phyloP scores from a whole-genome alignment of 345 rosid genomes.

The Sapria himalayana region DNA sequence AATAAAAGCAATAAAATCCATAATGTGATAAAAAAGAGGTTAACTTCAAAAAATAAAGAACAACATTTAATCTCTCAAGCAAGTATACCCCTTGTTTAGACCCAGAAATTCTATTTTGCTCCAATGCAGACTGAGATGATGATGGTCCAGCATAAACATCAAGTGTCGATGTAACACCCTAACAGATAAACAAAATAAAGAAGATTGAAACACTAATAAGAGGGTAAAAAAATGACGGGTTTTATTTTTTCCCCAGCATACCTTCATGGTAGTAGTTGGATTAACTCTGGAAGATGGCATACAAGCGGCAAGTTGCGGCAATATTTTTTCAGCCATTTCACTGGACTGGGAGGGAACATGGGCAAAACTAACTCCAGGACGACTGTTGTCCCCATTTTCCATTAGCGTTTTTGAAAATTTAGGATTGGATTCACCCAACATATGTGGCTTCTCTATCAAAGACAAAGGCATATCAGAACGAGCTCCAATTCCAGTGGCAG shows the following conservation, averaged over 20 bases:
- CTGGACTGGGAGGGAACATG: constrained; percentile 59
- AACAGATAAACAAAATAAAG: constrained; percentile 25
- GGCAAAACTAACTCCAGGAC: constrained; percentile 21
- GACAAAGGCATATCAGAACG: constrained; percentile 15
- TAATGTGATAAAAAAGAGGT: too few species aligned
- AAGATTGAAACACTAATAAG: constrained; percentile 53
- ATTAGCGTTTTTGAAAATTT: constrained; percentile 10
- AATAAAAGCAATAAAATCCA: too few species aligned
- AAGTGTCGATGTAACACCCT: constrained; percentile 10
- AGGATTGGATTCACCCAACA: constrained; percentile 13
- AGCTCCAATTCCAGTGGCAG: constrained; percentile 12
- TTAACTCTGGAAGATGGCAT: constrained; percentile 41
- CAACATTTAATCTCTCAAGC: constrained; percentile 12
- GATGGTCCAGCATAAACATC: constrained; percentile 9
- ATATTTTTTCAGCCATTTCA: constrained; percentile 63
- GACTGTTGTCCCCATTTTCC: constrained; percentile 17
- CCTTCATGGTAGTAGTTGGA: constrained; percentile 45
- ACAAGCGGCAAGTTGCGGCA: constrained; percentile 45
- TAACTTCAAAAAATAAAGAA: constrained; percentile 8
- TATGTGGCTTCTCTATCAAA: constrained; percentile 11
- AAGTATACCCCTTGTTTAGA: too few species aligned
- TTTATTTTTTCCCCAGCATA: too few species aligned
- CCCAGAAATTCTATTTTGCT: too few species aligned
- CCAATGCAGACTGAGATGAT: too few species aligned
- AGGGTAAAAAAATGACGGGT: too few species aligned